phyloP scores from a whole-genome alignment of 2,329 filamentous ascomycete genomes.

The Apiospora rasikravindrae region DNA sequence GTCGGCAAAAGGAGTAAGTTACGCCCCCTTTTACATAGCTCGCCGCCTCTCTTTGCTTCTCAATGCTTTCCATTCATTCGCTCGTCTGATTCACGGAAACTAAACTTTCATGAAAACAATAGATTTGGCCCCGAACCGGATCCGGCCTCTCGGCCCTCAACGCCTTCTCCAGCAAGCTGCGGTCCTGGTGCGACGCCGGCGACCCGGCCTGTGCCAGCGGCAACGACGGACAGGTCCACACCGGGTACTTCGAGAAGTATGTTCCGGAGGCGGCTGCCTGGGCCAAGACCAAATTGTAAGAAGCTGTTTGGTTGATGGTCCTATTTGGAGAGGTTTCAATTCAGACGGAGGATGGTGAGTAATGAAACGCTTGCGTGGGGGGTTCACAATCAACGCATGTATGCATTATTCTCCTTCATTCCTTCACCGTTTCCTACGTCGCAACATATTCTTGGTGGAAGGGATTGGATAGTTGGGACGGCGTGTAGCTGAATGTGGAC shows the following conservation, averaged over 20 bases:
- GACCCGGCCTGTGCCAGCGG: constrained; percentile 18
- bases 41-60: no score
- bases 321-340: neutral
- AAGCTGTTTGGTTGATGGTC: neutral
- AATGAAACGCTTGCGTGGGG: no score
- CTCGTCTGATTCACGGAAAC: no score
- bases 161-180: constrained; percentile 9
- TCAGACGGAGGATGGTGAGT: no score
- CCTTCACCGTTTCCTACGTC: no score
- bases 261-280: constrained; percentile 8
- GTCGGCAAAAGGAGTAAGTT: neutral
- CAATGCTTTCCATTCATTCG: no score
- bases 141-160: constrained; percentile 13
- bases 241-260: constrained; percentile 15
- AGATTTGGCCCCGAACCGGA: constrained; percentile 24
- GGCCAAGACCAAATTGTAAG: constrained; percentile 17
- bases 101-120: no score
- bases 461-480: neutral
- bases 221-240: constrained; percentile 1
- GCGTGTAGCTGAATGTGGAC: neutral
- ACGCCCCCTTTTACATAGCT: neutral
- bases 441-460: no score
- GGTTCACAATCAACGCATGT: no score
- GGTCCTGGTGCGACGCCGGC: constrained; percentile 20
- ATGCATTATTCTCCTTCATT: no score